A percentile compares a stretch with the other conserved stretches of the same genome.
Conservation (phyloP, 768 basidiomycete genomes). For the Phaeotremella fagi region DNA sequence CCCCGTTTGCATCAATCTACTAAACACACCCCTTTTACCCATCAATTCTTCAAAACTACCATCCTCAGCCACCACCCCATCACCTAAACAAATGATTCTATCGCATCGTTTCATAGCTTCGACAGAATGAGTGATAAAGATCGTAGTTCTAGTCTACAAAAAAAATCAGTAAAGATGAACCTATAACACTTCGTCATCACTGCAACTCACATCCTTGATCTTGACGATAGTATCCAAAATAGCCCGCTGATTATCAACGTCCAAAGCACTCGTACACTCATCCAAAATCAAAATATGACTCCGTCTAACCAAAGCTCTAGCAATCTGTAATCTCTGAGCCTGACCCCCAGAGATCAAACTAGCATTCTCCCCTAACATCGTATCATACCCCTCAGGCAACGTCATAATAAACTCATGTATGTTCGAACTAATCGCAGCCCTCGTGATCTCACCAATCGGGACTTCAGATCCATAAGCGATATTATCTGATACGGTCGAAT, state of each 20-base stretch:
- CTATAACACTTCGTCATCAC: not conserved
- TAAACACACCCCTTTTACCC: conserved; percentile 65
- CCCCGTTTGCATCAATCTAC: conserved; percentile 70
- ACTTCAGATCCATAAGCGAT: conserved; percentile 68
- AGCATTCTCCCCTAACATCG: conserved; percentile 83
- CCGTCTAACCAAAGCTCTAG: conserved; percentile 75
- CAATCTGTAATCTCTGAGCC: conserved; percentile 87
- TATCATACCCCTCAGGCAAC: conserved; percentile 80
- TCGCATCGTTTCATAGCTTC: conserved; percentile 90
- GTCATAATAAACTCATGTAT: conserved; percentile 79
- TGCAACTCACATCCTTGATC: conserved; percentile 56
- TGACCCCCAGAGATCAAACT: conserved; percentile 89
- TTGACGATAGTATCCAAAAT: conserved; percentile 70
- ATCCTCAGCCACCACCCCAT: conserved; percentile 72
- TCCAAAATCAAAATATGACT: conserved; percentile 76
- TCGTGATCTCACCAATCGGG: conserved; percentile 58
- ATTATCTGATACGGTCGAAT: conserved; percentile 78
- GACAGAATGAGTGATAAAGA: conserved; percentile 91
- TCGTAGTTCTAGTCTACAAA: conserved; percentile 58
- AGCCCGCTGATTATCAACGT: conserved; percentile 73
- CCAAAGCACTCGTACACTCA: conserved; percentile 91
- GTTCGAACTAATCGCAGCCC: conserved; percentile 70
- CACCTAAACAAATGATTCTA: conserved; percentile 71
- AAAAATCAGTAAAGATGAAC: conserved; percentile 4
- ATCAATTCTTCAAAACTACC: conserved; percentile 71